Evolutionary conservation across 2,329 filamentous ascomycete species (phyloP).

Genomic region (Aspergillus texensis): DNA sequence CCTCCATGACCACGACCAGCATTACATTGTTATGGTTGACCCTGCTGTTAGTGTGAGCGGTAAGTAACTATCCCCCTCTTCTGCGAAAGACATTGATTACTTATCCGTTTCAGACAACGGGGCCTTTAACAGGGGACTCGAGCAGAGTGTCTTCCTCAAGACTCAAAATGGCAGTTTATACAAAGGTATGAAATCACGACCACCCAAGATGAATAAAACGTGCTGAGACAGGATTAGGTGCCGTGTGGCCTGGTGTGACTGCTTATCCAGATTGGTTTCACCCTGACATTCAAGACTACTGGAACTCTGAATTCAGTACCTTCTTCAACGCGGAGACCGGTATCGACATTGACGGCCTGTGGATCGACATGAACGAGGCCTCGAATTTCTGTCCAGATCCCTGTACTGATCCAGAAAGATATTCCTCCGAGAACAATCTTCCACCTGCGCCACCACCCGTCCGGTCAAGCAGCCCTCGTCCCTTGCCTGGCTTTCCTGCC

Average conservation of each 20-base stretch:
- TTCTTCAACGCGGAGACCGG: constrained; percentile 68
- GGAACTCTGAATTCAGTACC: constrained; percentile 66
- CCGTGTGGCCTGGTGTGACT: constrained; percentile 76
- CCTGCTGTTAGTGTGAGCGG: constrained; percentile 45
- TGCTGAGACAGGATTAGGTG: constrained; percentile 46
- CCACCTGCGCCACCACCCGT: constrained; percentile 66
- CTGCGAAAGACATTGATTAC: background rate
- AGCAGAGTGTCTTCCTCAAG: constrained; percentile 59
- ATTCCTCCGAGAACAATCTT: constrained; percentile 46
- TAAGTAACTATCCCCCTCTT: constrained; percentile 19
- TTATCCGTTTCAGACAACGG: constrained; percentile 46
- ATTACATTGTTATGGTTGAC: constrained; percentile 79
- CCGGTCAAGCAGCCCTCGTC: constrained; percentile 60
- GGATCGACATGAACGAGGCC: constrained; percentile 72
- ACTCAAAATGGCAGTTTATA: constrained; percentile 57
- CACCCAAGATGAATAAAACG: background rate
- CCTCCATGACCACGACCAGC: constrained; percentile 67
- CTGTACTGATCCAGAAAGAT: constrained; percentile 57
- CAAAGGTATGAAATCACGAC: constrained; percentile 37
- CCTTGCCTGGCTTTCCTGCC: constrained; percentile 69
- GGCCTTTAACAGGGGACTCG: constrained; percentile 64
- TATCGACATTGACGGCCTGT: constrained; percentile 75
- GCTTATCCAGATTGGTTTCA: constrained; percentile 80
- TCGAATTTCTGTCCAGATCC: constrained; percentile 58
- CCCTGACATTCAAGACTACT: constrained; percentile 65